Percentiles rank a stretch among this genome's conserved stretches.
Conservation (phyloP, 2,329 filamentous ascomycete genomes). For the Pseudogymnoascus sp. region DNA sequence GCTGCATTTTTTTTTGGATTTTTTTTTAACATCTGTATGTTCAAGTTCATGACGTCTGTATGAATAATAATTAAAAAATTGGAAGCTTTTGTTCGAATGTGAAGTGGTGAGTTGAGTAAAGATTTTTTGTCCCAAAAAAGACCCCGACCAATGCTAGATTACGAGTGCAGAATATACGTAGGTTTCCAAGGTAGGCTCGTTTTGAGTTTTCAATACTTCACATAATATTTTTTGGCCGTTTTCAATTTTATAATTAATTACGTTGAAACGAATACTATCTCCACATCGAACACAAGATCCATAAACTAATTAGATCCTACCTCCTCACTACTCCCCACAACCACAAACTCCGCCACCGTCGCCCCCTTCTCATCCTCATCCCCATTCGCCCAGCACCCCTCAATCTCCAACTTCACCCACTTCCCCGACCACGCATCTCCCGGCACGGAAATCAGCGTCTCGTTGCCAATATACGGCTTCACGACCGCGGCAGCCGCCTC, state of each 20-base stretch:
- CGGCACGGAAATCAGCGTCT: conserved; percentile 21
- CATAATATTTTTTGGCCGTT: not conserved
- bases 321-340: conserved; percentile 20
- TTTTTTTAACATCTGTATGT: conserved; percentile 13
- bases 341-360: conserved; percentile 46
- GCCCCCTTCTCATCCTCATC: conserved; percentile 36
- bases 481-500: conserved; percentile 10
- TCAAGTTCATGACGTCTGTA: not conserved
- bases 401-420: conserved; percentile 36
- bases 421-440: conserved; percentile 25
- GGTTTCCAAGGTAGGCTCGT: too few relatives aligned
- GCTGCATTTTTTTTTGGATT: conserved; percentile 18
- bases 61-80: too few relatives aligned
- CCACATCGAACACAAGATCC: not conserved
- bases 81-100: not conserved
- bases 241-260: not conserved
- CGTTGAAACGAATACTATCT: not conserved
- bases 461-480: conserved; percentile 25
- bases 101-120: not conserved
- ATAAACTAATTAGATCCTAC: not conserved
- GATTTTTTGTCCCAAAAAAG: not conserved
- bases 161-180: not conserved
- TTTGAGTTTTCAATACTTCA: not conserved
- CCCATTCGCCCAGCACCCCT: conserved; percentile 33
- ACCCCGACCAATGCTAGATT: not conserved